Evolutionary conservation across 306 rosid species (phyloP), one percentile per base, ranked within the genome.

Genomic region (Coriaria nepalensis): DNA sequence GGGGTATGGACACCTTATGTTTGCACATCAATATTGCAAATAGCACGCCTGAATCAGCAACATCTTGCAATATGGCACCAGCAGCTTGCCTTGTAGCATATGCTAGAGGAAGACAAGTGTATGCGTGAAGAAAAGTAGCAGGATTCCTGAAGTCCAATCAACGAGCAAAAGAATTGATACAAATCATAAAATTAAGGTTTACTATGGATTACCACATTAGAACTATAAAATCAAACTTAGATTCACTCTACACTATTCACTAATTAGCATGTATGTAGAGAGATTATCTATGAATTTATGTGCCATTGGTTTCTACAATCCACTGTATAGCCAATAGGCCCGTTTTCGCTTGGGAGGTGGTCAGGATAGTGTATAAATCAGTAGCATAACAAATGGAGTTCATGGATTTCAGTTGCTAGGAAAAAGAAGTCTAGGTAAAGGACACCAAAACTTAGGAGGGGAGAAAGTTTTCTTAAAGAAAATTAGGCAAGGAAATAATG

Each of bases 71-170:
- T 64, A 87, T 72, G 53, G 93, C 88, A 72, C 76, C 83, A 37
- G 93, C 96, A 63, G 96, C 94, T 72, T 87, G 96, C 61, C 96
- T 76, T 62, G 93, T 76, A 13, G 78, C 93, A 80, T 76, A 80
- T 45, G 94, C 76, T 55, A 87, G 94, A 45, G 96, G 96, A 35
- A 87, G 87, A 70, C 94, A 87, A 14, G 93, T 80, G 76, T 83
- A 87, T 51, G 96, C 88, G 61, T 87, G 96, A 70, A 83, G 93
- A 80, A 87, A 87, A 55, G 94, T 83, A 49, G 96, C 86, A 6
- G 96, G 96, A 29, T 87, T 80, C 93, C 96, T 87, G 76, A 73
- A 57, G 66, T 43, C 12, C 64, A 53, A 69, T 44, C 53, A 20
- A 63, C 14, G 32, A 54, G 65, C 36, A 70, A 53, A 41, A 56